phyloP scores from a whole-genome alignment of 768 basidiomycete genomes.

The Filobasidium floriforme region DNA sequence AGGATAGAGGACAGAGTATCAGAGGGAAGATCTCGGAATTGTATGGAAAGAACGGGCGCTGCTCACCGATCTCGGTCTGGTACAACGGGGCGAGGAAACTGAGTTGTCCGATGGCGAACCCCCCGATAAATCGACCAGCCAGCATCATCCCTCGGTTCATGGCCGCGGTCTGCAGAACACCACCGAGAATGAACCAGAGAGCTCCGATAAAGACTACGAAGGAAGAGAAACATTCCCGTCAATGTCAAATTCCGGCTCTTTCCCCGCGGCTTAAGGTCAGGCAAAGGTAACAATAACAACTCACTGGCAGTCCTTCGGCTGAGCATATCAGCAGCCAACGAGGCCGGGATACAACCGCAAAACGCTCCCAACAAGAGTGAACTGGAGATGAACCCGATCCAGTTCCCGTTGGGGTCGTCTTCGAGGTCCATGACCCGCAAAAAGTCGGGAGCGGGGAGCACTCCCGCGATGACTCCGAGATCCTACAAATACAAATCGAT shows the following conservation, averaged over 20 bases:
- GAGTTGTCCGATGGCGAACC: conserved; percentile 72
- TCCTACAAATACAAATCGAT: too few relatives aligned
- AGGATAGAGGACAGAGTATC: too few relatives aligned
- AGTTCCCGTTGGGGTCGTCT: conserved; percentile 24
- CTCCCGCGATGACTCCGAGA: conserved; percentile 40
- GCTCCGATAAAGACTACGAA: conserved; percentile 21
- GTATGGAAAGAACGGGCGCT: conserved; percentile 18
- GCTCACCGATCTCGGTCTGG: conserved; percentile 52
- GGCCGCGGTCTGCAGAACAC: conserved; percentile 25
- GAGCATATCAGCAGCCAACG: conserved; percentile 20
- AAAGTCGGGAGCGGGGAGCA: conserved; percentile 36
- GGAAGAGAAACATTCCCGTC: too few relatives aligned
- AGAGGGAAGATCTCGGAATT: too few relatives aligned
- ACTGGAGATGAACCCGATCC: conserved; percentile 38
- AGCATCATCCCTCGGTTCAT: conserved; percentile 24
- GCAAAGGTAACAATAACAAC: too few relatives aligned
- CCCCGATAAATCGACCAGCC: conserved; percentile 55
- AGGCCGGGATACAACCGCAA: conserved; percentile 24
- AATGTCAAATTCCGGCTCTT: too few relatives aligned
- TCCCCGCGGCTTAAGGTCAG: too few relatives aligned
- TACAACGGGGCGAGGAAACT: conserved; percentile 70
- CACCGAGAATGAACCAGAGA: conserved; percentile 25
- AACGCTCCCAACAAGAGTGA: conserved; percentile 34
- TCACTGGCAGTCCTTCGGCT: conserved; percentile 24
- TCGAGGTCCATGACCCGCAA: conserved; percentile 12